These are phyloP conservation scores for Rhizophora mangle DNA, from an alignment of 345 rosid genomes.

Conservation along the genomic window DNA sequence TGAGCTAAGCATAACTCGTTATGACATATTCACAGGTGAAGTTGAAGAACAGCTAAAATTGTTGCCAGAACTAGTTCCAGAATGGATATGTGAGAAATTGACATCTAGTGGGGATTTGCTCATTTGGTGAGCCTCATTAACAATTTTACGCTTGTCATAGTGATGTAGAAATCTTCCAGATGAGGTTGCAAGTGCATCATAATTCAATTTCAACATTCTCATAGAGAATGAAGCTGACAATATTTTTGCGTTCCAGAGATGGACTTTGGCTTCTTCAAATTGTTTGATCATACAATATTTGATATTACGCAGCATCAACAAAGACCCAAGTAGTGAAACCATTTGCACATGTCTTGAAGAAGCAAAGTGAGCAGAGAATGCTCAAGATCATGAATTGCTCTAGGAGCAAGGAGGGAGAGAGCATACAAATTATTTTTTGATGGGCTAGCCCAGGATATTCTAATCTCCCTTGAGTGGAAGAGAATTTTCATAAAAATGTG, in stretches of 20 bases:
- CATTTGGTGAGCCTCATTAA: conserved; percentile 46
- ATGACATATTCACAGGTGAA: conserved; percentile 48
- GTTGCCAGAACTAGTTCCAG: conserved; percentile 75
- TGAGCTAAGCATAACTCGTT: conserved; percentile 10
- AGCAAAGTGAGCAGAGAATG: conserved; percentile 39
- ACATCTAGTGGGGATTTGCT: conserved; percentile 64
- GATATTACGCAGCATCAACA: conserved; percentile 55
- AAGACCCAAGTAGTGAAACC: conserved; percentile 42
- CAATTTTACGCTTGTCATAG: neutral
- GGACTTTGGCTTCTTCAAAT: neutral
- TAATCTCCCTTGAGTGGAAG: neutral
- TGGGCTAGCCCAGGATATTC: conserved; percentile 17
- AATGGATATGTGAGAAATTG: conserved; percentile 74
- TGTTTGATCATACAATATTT: neutral
- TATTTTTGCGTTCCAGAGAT: neutral
- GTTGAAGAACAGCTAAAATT: conserved; percentile 71
- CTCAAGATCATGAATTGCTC: conserved; percentile 3
- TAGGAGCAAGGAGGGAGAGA: neutral
- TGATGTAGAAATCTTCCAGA: neutral
- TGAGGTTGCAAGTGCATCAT: neutral
- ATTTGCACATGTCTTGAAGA: conserved; percentile 45
- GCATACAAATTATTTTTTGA: neutral
- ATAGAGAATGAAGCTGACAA: neutral
- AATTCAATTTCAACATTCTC: neutral
- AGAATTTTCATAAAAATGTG: neutral